Conservation (phyloP, 176 grass and related monocot genomes). For the Saccharum spontaneum region DNA sequence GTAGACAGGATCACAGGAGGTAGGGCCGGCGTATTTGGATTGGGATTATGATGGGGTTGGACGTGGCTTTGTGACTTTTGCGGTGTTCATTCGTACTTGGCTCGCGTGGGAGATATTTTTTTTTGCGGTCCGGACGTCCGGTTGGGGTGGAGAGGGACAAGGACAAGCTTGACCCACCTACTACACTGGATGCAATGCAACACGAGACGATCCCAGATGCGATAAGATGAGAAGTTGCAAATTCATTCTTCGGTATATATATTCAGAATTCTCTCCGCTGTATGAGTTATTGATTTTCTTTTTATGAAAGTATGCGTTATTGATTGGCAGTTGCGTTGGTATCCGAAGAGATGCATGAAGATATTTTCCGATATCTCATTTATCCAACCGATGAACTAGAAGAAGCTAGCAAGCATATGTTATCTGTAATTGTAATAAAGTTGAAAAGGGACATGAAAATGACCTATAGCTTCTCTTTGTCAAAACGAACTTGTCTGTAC, state of each 20-base stretch:
- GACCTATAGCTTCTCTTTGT: not conserved
- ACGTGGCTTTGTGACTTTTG: not conserved
- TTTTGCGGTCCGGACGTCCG: not conserved
- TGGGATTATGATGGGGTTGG: not conserved
- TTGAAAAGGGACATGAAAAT: not conserved
- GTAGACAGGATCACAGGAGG: too few species aligned
- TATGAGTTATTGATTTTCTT: too few species aligned
- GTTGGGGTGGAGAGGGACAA: not conserved
- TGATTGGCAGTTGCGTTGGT: not conserved
- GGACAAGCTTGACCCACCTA: not conserved
- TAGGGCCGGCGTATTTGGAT: not conserved
- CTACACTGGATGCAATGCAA: not conserved
- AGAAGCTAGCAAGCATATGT: not conserved
- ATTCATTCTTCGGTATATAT: not conserved
- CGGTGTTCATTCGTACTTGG: slow-evolving; percentile 6
- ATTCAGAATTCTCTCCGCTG: not conserved
- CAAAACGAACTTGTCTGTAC: not conserved
- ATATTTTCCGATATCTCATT: not conserved
- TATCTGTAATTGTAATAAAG: too few species aligned
- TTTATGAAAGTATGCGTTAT: not conserved
- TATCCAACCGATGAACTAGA: not conserved
- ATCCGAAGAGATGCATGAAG: not conserved
- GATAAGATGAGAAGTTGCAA: not conserved
- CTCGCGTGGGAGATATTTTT: slow-evolving; percentile 12
- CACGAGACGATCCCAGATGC: not conserved